phyloP scores from a whole-genome alignment of 2,329 filamentous ascomycete genomes.

The Lasiodiplodia citricola region DNA sequence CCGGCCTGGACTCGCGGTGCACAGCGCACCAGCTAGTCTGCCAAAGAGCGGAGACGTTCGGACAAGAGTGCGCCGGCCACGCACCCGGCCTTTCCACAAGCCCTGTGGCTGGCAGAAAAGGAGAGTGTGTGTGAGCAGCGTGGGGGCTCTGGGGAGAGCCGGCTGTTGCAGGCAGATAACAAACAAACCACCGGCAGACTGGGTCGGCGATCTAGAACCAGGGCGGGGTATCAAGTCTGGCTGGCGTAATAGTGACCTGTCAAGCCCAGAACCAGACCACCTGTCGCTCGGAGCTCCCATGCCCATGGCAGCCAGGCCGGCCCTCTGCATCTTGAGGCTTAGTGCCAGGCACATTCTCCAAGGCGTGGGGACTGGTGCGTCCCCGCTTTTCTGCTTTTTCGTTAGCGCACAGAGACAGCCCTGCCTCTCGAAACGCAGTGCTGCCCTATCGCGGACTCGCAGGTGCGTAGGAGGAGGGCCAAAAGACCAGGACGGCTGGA shows the following conservation, averaged over 20 bases:
- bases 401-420: conserved; percentile 21
- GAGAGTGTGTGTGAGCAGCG: background rate
- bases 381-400: conserved; percentile 27
- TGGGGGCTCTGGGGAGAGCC: background rate
- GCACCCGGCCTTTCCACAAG: background rate
- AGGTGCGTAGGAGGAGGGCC: background rate
- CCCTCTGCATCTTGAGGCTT: conserved; percentile 16
- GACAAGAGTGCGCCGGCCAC: background rate
- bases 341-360: conserved; percentile 23
- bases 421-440: conserved; percentile 19
- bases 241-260: conserved; percentile 5
- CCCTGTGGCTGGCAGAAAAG: background rate
- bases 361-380: conserved; percentile 7
- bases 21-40: conserved; percentile 1
- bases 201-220: conserved; percentile 23
- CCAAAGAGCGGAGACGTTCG: conserved; percentile 12
- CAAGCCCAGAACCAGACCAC: conserved; percentile 16
- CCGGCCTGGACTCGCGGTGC: conserved; percentile 1
- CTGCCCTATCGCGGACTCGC: conserved; percentile 8
- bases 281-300: conserved; percentile 6
- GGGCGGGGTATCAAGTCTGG: conserved; percentile 7
- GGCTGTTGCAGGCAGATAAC: conserved; percentile 2
- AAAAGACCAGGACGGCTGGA: background rate
- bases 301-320: conserved; percentile 16
- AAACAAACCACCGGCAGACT: background rate